These are phyloP conservation scores for Aspergillus sp. DNA, from an alignment of 2,329 filamentous ascomycete genomes.

Conservation along the genomic window DNA sequence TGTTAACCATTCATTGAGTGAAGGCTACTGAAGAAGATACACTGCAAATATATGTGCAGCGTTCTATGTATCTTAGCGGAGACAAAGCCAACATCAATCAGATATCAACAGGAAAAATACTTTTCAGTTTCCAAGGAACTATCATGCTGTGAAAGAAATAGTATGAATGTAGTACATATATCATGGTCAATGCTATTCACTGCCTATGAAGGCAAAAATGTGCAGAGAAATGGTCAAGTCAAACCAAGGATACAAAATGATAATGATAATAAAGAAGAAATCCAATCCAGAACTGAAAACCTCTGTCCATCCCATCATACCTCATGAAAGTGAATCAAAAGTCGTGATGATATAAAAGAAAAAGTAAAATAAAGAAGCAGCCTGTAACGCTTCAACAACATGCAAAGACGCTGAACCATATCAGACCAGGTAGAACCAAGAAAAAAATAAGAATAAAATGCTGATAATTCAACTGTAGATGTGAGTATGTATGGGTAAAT, in stretches of 20 bases:
- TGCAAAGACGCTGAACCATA: constrained; percentile 7
- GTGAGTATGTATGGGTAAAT: no score
- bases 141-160: no score
- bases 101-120: no score
- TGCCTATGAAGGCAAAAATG: no score
- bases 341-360: constrained; percentile 3
- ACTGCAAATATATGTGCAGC: no score
- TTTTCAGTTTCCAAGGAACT: no score
- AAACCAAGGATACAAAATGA: constrained; percentile 38
- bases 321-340: not conserved
- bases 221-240: constrained; percentile 5
- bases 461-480: not conserved
- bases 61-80: no score
- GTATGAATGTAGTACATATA: not conserved
- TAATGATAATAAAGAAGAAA: constrained; percentile 11
- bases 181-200: not conserved
- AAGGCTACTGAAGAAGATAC: no score
- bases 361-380: constrained; percentile 3
- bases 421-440: no score
- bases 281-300: constrained; percentile 6
- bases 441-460: not conserved
- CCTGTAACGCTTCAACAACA: constrained; percentile 5
- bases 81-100: no score
- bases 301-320: constrained; percentile 3
- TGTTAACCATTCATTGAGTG: no score